phyloP scores from a whole-genome alignment of 2,329 filamentous ascomycete genomes.

The Trichophaea hybrida region DNA sequence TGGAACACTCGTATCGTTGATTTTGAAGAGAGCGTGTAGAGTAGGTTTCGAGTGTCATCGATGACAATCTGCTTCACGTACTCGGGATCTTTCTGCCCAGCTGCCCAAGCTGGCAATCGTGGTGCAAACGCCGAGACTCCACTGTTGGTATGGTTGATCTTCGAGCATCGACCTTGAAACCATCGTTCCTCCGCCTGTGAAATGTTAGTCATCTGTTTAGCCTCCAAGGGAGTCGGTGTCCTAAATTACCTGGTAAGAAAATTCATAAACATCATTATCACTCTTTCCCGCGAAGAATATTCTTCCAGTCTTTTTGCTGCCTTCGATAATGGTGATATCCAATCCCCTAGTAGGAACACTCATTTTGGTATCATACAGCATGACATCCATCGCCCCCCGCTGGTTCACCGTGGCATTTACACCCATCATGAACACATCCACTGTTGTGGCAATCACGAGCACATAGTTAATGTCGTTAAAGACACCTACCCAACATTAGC shows the following conservation, averaged over 20 bases:
- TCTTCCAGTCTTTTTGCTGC: slow-evolving; percentile 62
- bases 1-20: slow-evolving; percentile 88
- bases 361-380: slow-evolving; percentile 82
- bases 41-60: slow-evolving; percentile 72
- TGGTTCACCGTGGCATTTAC: slow-evolving; percentile 51
- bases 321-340: slow-evolving; percentile 63
- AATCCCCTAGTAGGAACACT: slow-evolving; percentile 59
- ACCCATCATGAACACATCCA: slow-evolving; percentile 76
- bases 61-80: slow-evolving; percentile 61
- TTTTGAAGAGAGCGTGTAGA: slow-evolving; percentile 79
- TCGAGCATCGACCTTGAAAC: slow-evolving; percentile 80
- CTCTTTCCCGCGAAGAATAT: slow-evolving; percentile 79
- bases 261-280: slow-evolving; percentile 80
- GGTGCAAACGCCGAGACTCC: slow-evolving; percentile 55
- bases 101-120: slow-evolving; percentile 21
- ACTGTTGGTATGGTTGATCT: slow-evolving; percentile 71
- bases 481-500: slow-evolving; percentile 36
- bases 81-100: not conserved
- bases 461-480: slow-evolving; percentile 83
- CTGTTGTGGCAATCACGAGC: slow-evolving; percentile 72
- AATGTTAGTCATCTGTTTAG: slow-evolving; percentile 4
- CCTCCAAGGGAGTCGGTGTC: not conserved
- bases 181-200: slow-evolving; percentile 60
- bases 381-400: slow-evolving; percentile 56
- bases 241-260: slow-evolving; percentile 70